Base-by-base conservation (phyloP, 305 asterid species). In the Fraxinus dipetala region DNA sequence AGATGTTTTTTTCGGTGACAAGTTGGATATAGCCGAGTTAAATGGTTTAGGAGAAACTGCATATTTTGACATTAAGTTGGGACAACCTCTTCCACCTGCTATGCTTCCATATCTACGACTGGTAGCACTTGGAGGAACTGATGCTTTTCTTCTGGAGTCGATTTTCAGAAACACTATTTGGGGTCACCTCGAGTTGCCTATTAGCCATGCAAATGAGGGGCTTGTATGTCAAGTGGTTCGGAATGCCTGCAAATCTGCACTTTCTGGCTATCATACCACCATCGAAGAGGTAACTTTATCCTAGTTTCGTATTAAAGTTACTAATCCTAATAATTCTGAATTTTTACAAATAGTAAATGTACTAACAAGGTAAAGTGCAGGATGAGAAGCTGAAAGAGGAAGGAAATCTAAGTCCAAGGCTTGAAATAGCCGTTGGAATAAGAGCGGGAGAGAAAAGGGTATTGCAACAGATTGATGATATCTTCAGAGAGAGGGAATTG, bases 371-470 rank as follows among this genome's bases (percentile, higher is more conserved):
- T 22, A 73, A 65, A 72, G 74, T 88, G 89, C 90, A 95, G 99
- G 99, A 95, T 85, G 93, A 92, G 79, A 92, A 91, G 89, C 85
- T 95, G 87, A 84, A 85, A 85, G 87, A 92, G 79, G 93, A 82
- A 85, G 95, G 93, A 75, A 90, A 87, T 79, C 88, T 90, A 56
- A 83, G 90, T 75, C 32, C 97, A 72, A 90, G 95, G 93, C 91
- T 86, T 76, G 89, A 83, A 84, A 89, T 90, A 83, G 97, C 98
- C 36, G 88, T 93, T 18, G 97, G 90, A 78, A 76, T 96, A 80
- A 89, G 98, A 86, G 81, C 73, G 35, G 99, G 98, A 76, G 99
- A 95, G 90, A 95, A 92, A 84, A 92, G 82, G 89, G 98, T 95
- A 14, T 81, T 95, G 90, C 92, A 87, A 81, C 96, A 95, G 81